These are phyloP conservation scores for Rugonectria rugulosa DNA, from an alignment of 2,329 filamentous ascomycete species.

Conservation along the genomic window DNA sequence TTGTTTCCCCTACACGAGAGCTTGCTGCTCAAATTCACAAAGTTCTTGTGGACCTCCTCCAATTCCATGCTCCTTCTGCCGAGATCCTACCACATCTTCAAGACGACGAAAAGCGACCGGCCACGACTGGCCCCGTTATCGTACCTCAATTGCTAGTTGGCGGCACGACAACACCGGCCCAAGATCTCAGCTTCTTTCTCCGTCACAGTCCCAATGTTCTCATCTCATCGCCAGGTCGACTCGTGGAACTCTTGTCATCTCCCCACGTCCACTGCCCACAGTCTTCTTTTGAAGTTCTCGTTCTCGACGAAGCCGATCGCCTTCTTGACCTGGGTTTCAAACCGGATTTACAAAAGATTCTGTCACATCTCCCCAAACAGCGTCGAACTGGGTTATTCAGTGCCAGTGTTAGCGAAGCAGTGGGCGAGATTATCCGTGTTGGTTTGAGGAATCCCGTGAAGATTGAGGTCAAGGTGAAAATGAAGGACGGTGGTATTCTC, in stretches of 20 bases:
- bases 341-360: slow-evolving; percentile 84
- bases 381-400: slow-evolving; percentile 92
- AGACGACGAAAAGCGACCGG: slow-evolving; percentile 63
- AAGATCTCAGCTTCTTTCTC: slow-evolving; percentile 87
- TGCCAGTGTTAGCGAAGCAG: slow-evolving; percentile 93
- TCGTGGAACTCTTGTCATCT: slow-evolving; percentile 86
- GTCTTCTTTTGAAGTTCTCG: slow-evolving; percentile 88
- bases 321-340: slow-evolving; percentile 94
- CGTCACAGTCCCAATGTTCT: slow-evolving; percentile 86
- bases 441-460: slow-evolving; percentile 94
- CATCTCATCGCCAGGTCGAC: slow-evolving; percentile 87
- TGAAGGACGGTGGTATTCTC: slow-evolving; percentile 68
- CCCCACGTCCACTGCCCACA: slow-evolving; percentile 88
- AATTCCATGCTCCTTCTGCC: slow-evolving; percentile 83
- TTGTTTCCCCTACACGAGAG: slow-evolving; percentile 91
- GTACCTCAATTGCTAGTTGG: slow-evolving; percentile 90
- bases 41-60: slow-evolving; percentile 78
- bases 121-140: slow-evolving; percentile 59
- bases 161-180: slow-evolving; percentile 78
- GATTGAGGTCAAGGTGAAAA: slow-evolving; percentile 90
- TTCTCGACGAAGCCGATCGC: slow-evolving; percentile 94
- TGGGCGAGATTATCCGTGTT: slow-evolving; percentile 90
- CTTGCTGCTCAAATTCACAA: slow-evolving; percentile 89
- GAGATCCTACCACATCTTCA: slow-evolving; percentile 64
- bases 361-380: slow-evolving; percentile 88